Conservation (phyloP, 441 rosid genomes). For the Geranium incanum region DNA sequence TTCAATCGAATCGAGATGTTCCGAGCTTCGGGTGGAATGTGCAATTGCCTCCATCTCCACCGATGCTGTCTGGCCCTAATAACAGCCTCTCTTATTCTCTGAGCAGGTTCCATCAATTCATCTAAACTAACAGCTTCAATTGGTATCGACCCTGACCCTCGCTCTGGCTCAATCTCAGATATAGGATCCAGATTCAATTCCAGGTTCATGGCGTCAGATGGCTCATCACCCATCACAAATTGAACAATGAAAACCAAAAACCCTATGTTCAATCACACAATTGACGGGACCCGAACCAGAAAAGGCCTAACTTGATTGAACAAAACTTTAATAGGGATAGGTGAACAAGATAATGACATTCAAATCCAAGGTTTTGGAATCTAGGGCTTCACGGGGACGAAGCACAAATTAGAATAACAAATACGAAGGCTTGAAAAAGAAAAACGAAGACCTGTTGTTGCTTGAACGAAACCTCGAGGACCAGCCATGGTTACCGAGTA, state of each 20-base stretch:
- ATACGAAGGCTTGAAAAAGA: background rate
- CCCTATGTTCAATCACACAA: conserved; percentile 11
- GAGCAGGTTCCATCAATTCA: conserved; percentile 47
- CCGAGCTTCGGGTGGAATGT: conserved; percentile 38
- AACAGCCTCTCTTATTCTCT: conserved; percentile 52
- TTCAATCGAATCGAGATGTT: conserved; percentile 50
- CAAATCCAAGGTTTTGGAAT: background rate
- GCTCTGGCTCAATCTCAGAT: conserved; percentile 39
- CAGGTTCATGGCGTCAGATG: conserved; percentile 79
- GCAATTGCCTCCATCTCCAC: conserved; percentile 53
- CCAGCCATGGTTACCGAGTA: conserved; percentile 18
- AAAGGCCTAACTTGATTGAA: background rate
- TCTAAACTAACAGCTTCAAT: conserved; percentile 52
- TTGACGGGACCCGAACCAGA: background rate
- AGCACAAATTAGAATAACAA: background rate
- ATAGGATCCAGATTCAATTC: conserved; percentile 89
- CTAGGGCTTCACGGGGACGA: background rate
- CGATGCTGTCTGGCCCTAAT: conserved; percentile 34
- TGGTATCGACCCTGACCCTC: conserved; percentile 35
- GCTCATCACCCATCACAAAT: conserved; percentile 57
- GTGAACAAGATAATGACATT: conserved; percentile 16
- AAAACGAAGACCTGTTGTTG: conserved; percentile 1
- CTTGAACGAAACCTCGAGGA: conserved; percentile 11
- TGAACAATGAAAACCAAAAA: background rate
- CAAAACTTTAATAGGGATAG: conserved; percentile 7